Percentiles rank a stretch among this genome's conserved stretches.
Conservation (phyloP, 2,329 filamentous ascomycete genomes). For the Neodidymelliopsis sp. region DNA sequence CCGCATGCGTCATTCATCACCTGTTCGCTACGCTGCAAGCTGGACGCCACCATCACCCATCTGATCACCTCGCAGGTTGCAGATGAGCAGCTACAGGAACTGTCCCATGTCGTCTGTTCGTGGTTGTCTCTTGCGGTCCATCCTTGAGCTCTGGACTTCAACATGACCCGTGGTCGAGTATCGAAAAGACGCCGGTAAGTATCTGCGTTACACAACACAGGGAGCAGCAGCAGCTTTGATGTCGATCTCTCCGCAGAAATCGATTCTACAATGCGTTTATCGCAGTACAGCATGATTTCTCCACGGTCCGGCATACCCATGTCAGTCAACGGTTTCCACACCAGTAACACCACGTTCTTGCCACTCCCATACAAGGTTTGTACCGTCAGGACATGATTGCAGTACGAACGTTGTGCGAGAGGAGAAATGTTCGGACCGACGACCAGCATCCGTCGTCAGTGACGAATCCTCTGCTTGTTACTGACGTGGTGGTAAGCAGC, state of each 20-base stretch:
- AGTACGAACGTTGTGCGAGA: too few relatives aligned
- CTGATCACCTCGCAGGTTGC: background rate
- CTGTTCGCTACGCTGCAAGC: conserved; percentile 13
- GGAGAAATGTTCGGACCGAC: background rate
- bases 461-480: background rate
- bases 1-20: conserved; percentile 17
- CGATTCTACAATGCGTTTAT: background rate
- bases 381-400: too few relatives aligned
- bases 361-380: background rate
- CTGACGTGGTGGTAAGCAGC: background rate
- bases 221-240: background rate
- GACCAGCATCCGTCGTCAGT: conserved; percentile 1
- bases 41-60: conserved; percentile 7
- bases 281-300: conserved; percentile 1
- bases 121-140: too few relatives aligned
- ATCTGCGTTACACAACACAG: background rate
- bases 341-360: background rate
- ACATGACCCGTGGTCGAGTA: background rate
- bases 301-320: conserved; percentile 7
- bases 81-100: too few relatives aligned
- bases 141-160: background rate
- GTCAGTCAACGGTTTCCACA: background rate
- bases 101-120: too few relatives aligned
- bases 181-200: background rate
- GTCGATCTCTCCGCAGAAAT: background rate